Evolutionary conservation across 345 rosid genomes (phyloP).

Genomic region (Hirschfeldia incana): DNA sequence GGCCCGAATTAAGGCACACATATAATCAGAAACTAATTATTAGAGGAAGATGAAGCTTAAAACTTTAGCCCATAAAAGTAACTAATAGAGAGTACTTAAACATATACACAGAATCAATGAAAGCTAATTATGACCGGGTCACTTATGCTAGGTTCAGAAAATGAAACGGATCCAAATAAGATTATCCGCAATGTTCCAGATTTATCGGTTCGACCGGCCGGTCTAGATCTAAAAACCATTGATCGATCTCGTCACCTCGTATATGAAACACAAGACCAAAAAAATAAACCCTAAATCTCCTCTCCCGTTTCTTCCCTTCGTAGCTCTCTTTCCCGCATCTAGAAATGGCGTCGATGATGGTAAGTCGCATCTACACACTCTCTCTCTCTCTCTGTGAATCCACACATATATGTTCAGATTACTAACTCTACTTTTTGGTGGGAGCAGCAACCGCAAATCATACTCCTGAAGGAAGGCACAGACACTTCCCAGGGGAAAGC

Average conservation of each 20-base stretch:
- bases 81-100: background rate
- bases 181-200: background rate
- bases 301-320: background rate
- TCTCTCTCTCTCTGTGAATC: background rate
- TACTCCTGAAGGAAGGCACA: constrained; percentile 94
- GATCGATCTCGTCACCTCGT: constrained; percentile 10
- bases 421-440: constrained; percentile 1
- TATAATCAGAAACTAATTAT: background rate
- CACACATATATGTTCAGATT: background rate
- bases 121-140: background rate
- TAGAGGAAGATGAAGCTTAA: background rate
- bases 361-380: constrained; percentile 19
- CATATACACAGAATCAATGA: background rate
- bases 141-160: background rate
- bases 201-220: constrained; percentile 24
- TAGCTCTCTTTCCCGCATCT: constrained; percentile 4
- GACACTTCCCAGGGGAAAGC: constrained; percentile 98
- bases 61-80: background rate
- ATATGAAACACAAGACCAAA: background rate
- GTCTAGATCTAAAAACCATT: constrained; percentile 27
- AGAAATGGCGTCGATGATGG: constrained; percentile 55
- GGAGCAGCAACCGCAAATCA: constrained; percentile 98
- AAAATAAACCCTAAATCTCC: constrained; percentile 39
- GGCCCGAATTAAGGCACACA: background rate
- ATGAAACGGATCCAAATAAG: background rate